Evolutionary conservation across 1,139 yeast species (phyloP).

Genomic region (Protomyces arabidopsidicola): DNA sequence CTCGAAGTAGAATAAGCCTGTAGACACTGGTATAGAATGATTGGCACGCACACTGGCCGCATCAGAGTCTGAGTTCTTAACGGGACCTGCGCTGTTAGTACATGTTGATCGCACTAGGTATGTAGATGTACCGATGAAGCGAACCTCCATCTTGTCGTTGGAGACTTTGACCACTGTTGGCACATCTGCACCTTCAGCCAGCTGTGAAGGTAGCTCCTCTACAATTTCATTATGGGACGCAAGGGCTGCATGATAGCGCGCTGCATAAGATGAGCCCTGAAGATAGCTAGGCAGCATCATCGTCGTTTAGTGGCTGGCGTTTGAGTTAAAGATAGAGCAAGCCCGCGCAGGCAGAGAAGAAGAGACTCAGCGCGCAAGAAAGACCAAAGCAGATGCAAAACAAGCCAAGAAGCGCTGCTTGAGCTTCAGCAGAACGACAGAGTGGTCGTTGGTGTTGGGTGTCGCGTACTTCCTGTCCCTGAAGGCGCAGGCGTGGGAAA

Average conservation of each 20-base stretch:
- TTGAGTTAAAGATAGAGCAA: no score
- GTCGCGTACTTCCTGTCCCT: no score
- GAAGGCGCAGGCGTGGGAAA: no score
- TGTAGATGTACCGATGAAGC: conserved; percentile 24
- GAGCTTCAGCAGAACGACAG: no score
- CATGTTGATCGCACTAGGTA: background rate
- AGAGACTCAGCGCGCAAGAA: no score
- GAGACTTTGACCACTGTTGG: conserved; percentile 26
- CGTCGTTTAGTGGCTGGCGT: background rate
- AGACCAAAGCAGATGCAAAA: no score
- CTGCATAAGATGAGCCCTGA: conserved; percentile 27
- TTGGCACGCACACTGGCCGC: conserved; percentile 45
- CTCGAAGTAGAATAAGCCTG: conserved; percentile 59
- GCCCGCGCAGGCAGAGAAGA: no score
- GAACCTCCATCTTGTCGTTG: conserved; percentile 27
- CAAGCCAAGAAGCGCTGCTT: no score
- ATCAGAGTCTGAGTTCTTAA: conserved; percentile 33
- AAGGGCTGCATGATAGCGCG: conserved; percentile 11
- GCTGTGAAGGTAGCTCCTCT: conserved; percentile 17
- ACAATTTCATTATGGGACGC: conserved; percentile 2
- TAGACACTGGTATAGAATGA: conserved; percentile 43
- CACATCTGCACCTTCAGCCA: conserved; percentile 27
- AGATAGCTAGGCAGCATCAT: conserved; percentile 25
- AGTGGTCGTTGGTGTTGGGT: no score
- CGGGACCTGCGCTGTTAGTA: conserved; percentile 26